Evolutionary conservation across 208 protist genomes (phyloP), one percentile per base, ranked within the genome.

Genomic region (Crithidia expoeki): DNA sequence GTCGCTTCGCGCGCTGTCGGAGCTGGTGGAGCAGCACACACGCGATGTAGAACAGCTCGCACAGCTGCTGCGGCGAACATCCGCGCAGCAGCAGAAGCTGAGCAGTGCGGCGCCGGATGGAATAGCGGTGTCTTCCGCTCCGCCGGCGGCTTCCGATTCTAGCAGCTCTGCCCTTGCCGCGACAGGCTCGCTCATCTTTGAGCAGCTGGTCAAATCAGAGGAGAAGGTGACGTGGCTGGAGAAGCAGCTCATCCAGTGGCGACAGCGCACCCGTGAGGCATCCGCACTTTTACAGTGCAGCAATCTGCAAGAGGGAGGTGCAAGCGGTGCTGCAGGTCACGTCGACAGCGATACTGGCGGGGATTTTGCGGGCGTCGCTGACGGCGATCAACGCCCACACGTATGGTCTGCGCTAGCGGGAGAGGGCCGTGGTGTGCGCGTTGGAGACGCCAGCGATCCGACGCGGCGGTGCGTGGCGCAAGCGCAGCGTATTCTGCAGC

Each of bases 221-320:
- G 72, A 72, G 38, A 77, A 77, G 64, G 72, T 77, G 58, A 32
- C 64, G 17, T 77, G 72, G 72, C 49, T 77, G 50, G 72, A 77
- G 50, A 61, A 36, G 16, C 72, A 77, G 52, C 58, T 77, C 17
- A 51, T 77, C 12, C 47, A 72, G 32, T 77, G 72, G 72, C 72
- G 72, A 11, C 72, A 68, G 36, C 72, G 63, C 36, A 62, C 64
- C 9, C 64, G 56, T 36, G 64, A 77, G 49, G 58, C 50, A 1
- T 71, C 57, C 6, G 5, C 46, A 33, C 50, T 67, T 12, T n/a
- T 67, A 16, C 38, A 71, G 34, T 9, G 33, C 33, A 60, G 56
- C 36, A 33, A 2, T 19, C 1, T 33, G 1, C 40, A 53, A 25
- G 70, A 27, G 16, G 58, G 50, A 19, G 34, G 12, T 12, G 36